Conservation (phyloP, 495 filamentous ascomycete species). For the Stereocaulon alpinum region DNA sequence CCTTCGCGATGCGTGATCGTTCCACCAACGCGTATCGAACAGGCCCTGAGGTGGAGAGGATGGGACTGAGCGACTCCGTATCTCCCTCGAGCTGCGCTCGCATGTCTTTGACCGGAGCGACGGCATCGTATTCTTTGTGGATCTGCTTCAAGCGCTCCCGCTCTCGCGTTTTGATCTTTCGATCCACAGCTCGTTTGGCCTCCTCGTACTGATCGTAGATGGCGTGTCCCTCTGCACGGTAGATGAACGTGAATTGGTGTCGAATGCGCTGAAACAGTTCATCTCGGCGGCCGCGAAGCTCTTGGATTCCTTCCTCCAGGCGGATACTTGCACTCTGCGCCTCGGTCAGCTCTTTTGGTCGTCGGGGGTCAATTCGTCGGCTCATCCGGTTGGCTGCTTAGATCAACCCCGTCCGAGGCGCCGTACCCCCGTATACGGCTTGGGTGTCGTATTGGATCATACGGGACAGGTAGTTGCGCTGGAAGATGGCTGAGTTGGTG, state of each 20-base stretch:
- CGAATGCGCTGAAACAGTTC: slow-evolving; percentile 8
- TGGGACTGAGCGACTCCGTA: background rate
- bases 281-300: slow-evolving; percentile 3
- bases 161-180: slow-evolving; percentile 4
- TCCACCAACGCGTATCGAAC: slow-evolving; percentile 1
- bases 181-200: background rate
- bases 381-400: slow-evolving; percentile 15
- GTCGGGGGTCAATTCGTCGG: slow-evolving; percentile 2
- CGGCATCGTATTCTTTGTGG: background rate
- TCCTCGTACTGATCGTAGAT: slow-evolving; percentile 11
- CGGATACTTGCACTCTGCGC: slow-evolving; percentile 1
- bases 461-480: slow-evolving; percentile 20
- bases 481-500: slow-evolving; percentile 14
- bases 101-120: slow-evolving; percentile 2
- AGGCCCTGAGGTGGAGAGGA: background rate
- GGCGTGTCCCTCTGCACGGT: slow-evolving; percentile 9
- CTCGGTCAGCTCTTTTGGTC: slow-evolving; percentile 6
- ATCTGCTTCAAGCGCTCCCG: slow-evolving; percentile 5
- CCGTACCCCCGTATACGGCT: slow-evolving; percentile 13
- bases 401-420: slow-evolving; percentile 9
- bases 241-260: slow-evolving; percentile 9
- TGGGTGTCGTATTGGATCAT: slow-evolving; percentile 20
- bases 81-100: background rate
- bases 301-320: slow-evolving; percentile 8
- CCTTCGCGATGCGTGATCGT: background rate